Percentiles rank a stretch among this genome's conserved stretches.
Evolutionary conservation across 73 alveolate genomes (phyloP).

Genomic region (Stentor roeselii): DNA sequence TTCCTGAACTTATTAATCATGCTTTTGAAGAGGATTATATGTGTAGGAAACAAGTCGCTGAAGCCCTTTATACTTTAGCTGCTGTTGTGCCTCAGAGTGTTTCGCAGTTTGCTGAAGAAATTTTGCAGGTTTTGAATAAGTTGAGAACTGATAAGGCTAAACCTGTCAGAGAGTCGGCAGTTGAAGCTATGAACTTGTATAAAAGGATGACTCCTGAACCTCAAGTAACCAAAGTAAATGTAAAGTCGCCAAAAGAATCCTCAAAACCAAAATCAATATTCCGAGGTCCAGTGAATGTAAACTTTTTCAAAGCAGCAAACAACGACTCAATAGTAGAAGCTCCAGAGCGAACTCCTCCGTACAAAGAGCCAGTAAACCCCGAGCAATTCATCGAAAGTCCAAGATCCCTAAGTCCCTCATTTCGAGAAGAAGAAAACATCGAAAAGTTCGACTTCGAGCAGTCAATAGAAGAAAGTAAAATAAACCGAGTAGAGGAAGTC

Average conservation of each 20-base stretch:
- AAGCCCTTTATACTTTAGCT: slow-evolving; percentile 86
- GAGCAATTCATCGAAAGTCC: neutral
- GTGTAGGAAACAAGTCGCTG: slow-evolving; percentile 79
- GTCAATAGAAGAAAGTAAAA: neutral
- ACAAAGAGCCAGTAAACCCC: neutral
- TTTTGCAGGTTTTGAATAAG: slow-evolving; percentile 73
- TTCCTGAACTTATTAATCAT: slow-evolving; percentile 77
- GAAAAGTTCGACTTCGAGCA: slow-evolving; percentile 7
- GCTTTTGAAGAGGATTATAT: slow-evolving; percentile 80
- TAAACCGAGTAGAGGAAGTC: neutral
- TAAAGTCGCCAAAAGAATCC: neutral
- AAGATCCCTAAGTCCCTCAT: neutral
- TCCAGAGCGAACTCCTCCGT: neutral
- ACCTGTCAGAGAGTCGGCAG: slow-evolving; percentile 89
- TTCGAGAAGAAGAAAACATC: neutral
- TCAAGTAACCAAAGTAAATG: neutral
- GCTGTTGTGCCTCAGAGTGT: slow-evolving; percentile 79
- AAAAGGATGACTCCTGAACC: slow-evolving; percentile 31
- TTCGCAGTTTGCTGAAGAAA: slow-evolving; percentile 68
- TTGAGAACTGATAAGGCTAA: slow-evolving; percentile 86
- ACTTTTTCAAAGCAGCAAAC: slow-evolving; percentile 28
- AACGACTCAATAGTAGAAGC: slow-evolving; percentile 3
- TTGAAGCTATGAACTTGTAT: slow-evolving; percentile 56
- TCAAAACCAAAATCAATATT: slow-evolving; percentile 7
- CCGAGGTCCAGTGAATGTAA: slow-evolving; percentile 18